phyloP scores from a whole-genome alignment of 768 basidiomycete species.

The Tylopilus rubrobrunneus region DNA sequence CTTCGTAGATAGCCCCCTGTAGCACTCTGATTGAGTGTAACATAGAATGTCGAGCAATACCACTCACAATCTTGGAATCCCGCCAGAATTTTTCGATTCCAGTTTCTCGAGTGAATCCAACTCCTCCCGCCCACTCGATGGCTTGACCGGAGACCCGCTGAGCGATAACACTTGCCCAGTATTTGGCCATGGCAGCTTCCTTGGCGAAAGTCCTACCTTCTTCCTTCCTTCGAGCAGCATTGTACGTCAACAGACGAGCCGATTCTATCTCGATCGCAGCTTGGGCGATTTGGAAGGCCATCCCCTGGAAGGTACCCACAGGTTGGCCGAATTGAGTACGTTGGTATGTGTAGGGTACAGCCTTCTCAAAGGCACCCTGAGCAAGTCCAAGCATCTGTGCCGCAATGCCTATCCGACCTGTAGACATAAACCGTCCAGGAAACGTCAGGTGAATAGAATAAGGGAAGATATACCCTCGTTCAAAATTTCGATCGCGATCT shows the following conservation, averaged over 20 bases:
- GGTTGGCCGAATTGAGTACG: constrained; percentile 93
- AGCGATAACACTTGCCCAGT: constrained; percentile 84
- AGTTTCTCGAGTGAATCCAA: constrained; percentile 90
- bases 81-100: constrained; percentile 97
- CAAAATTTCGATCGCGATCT: constrained; percentile 93
- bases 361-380: constrained; percentile 93
- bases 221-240: constrained; percentile 93
- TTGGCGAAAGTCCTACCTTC: constrained; percentile 82
- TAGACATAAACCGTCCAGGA: neutral
- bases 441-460: neutral
- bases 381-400: constrained; percentile 99
- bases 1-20: constrained; percentile 88
- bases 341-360: constrained; percentile 93
- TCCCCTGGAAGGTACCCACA: constrained; percentile 92
- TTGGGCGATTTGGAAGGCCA: constrained; percentile 92
- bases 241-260: constrained; percentile 90
- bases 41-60: neutral
- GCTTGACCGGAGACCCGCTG: constrained; percentile 83
- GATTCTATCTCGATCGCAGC: constrained; percentile 88
- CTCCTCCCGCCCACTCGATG: constrained; percentile 95
- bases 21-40: neutral
- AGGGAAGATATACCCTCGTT: constrained; percentile 65
- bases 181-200: constrained; percentile 99
- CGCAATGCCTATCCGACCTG: constrained; percentile 92
- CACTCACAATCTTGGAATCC: constrained; percentile 90